phyloP scores from a whole-genome alignment of 176 grass and related monocot genomes.

The Rhynchospora breviuscula region DNA sequence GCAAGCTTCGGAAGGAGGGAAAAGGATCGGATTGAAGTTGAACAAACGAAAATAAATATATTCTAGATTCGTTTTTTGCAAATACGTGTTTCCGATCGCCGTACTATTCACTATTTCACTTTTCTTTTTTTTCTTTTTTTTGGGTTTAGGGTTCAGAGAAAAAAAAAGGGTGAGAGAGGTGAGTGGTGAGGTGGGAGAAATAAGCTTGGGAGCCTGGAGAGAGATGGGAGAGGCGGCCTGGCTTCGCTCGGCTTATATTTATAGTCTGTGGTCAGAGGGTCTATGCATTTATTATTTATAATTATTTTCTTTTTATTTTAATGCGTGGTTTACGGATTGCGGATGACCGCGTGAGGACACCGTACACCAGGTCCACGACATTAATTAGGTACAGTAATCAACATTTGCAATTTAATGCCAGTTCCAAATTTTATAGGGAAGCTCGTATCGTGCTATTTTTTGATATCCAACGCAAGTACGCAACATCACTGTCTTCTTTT shows the following conservation, averaged over 20 bases:
- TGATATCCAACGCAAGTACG: too few relatives aligned
- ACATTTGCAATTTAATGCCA: neutral
- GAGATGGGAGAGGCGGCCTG: neutral
- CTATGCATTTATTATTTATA: neutral
- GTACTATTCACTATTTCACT: neutral
- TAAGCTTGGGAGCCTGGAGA: neutral
- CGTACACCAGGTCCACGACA: neutral
- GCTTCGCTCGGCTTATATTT: constrained; percentile 24
- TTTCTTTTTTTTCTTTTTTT: neutral
- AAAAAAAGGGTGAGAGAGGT: neutral
- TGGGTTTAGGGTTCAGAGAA: constrained; percentile 22
- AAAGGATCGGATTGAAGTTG: constrained; percentile 17
- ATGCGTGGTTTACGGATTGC: too few relatives aligned
- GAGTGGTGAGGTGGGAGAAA: neutral
- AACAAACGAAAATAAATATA: neutral
- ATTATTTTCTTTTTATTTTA: neutral
- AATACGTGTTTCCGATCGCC: neutral
- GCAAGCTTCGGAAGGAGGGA: neutral
- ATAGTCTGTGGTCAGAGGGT: constrained; percentile 23
- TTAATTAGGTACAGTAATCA: neutral
- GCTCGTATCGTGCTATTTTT: too few relatives aligned
- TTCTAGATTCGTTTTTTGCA: constrained; percentile 2
- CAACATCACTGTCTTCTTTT: too few relatives aligned
- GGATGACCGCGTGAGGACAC: too few relatives aligned
- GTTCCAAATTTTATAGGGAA: neutral